Evolutionary conservation across 2,329 filamentous ascomycete species (phyloP).

Genomic region (Zalaria obscura): DNA sequence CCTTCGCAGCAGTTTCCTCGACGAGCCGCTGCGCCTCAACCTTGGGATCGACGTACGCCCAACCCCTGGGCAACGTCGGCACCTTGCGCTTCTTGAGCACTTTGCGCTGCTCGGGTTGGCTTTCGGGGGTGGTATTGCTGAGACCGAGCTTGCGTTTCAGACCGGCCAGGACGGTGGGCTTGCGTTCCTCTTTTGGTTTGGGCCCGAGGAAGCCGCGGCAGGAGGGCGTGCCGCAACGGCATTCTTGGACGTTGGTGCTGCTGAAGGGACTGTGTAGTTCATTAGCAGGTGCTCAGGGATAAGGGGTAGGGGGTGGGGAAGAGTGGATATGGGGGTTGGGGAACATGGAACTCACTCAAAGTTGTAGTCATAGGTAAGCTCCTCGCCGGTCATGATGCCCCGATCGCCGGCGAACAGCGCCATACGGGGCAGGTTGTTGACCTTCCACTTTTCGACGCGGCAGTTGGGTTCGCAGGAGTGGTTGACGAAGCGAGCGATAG

Average conservation of each 20-base stretch:
- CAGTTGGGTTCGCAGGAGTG: constrained; percentile 96
- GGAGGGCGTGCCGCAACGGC: constrained; percentile 42
- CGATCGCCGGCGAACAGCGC: constrained; percentile 84
- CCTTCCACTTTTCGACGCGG: constrained; percentile 91
- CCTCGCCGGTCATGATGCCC: constrained; percentile 87
- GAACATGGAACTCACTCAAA: constrained; percentile 44
- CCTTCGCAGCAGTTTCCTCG: constrained; percentile 6
- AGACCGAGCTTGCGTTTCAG: constrained; percentile 5
- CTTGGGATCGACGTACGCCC: constrained; percentile 6
- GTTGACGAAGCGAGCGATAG: constrained; percentile 94
- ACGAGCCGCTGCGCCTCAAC: constrained; percentile 4
- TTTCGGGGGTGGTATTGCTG: not conserved
- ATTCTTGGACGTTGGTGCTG: constrained; percentile 47
- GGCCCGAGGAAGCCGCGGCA: constrained; percentile 48
- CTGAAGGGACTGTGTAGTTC: constrained; percentile 34
- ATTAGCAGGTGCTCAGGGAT: no score
- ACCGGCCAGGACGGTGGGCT: constrained; percentile 8
- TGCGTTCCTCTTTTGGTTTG: constrained; percentile 33
- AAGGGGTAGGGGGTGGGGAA: no score
- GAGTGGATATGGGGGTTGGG: not conserved
- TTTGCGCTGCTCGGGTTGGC: constrained; percentile 1
- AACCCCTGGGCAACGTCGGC: constrained; percentile 6
- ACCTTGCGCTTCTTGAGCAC: constrained; percentile 8
- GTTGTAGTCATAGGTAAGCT: constrained; percentile 87
- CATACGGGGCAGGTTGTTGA: constrained; percentile 87